phyloP scores from a whole-genome alignment of 257 asterid genomes.

The Solanum bulbocastanum region DNA sequence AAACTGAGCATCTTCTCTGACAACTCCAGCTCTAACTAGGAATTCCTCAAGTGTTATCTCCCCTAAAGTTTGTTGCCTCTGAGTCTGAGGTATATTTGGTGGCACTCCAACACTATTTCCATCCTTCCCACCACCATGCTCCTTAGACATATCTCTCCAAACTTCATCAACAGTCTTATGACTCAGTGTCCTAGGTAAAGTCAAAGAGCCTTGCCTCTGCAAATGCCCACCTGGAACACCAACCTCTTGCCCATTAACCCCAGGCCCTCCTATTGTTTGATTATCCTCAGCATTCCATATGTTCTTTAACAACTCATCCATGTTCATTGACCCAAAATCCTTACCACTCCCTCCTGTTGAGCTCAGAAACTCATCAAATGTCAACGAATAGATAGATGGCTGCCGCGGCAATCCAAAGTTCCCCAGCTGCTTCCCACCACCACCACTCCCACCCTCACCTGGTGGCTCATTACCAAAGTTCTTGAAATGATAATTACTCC shows the following conservation, averaged over 20 bases:
- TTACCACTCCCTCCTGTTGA: slow-evolving; percentile 53
- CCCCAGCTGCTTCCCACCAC: slow-evolving; percentile 34
- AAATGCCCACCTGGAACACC: slow-evolving; percentile 28
- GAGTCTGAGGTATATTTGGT: slow-evolving; percentile 46
- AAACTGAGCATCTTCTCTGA: slow-evolving; percentile 59
- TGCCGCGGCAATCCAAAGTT: slow-evolving; percentile 46
- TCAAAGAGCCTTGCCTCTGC: slow-evolving; percentile 82
- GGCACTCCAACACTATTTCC: slow-evolving; percentile 13
- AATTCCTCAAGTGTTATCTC: slow-evolving; percentile 92
- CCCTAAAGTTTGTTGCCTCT: slow-evolving; percentile 68
- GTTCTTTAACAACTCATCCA: slow-evolving; percentile 90
- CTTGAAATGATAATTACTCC: slow-evolving; percentile 60
- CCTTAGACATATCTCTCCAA: slow-evolving; percentile 75
- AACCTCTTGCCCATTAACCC: slow-evolving; percentile 14
- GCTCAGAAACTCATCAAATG: slow-evolving; percentile 85
- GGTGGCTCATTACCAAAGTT: slow-evolving; percentile 35
- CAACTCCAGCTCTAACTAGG: slow-evolving; percentile 75
- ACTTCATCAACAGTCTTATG: slow-evolving; percentile 96
- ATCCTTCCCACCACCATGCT: slow-evolving; percentile 26
- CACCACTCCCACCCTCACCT: slow-evolving; percentile 25
- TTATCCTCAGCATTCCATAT: slow-evolving; percentile 94
- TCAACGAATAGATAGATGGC: slow-evolving; percentile 69
- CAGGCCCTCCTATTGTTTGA: slow-evolving; percentile 42
- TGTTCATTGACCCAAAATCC: slow-evolving; percentile 96
- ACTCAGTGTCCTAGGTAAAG: slow-evolving; percentile 85